These are phyloP conservation scores for Candida adriatica DNA, from an alignment of 805 yeast genomes.

Conservation along the genomic window DNA sequence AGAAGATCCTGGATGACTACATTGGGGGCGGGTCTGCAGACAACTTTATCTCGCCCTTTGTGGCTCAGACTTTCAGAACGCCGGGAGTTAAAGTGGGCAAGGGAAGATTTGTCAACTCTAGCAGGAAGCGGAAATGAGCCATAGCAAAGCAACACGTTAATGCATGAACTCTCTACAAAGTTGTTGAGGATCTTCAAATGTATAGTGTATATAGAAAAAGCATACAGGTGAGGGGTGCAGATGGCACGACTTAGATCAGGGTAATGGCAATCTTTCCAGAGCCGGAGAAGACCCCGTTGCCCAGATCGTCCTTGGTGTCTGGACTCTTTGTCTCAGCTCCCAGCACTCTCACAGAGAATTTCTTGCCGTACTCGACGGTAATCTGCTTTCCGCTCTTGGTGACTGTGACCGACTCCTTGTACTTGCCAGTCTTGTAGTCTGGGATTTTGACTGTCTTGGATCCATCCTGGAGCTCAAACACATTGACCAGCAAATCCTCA, in stretches of 20 bases:
- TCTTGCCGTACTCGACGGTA: conserved; percentile 7
- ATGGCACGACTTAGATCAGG: too few relatives aligned
- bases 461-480: conserved; percentile 14
- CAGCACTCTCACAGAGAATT: conserved; percentile 14
- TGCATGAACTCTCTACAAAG: too few relatives aligned
- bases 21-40: conserved; percentile 93
- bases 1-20: conserved; percentile 80
- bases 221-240: too few relatives aligned
- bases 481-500: conserved; percentile 16
- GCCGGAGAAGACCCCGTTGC: conserved; percentile 8
- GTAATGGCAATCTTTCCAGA: conserved; percentile 5
- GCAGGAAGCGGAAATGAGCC: conserved; percentile 29
- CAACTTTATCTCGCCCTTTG: conserved; percentile 84
- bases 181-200: too few relatives aligned
- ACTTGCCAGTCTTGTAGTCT: conserved; percentile 10
- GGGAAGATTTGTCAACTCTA: conserved; percentile 74
- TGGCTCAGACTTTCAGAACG: conserved; percentile 50
- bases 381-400: conserved; percentile 3
- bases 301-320: conserved; percentile 9
- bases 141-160: too few relatives aligned
- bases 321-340: conserved; percentile 4
- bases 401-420: conserved; percentile 10
- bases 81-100: conserved; percentile 77
- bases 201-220: too few relatives aligned
- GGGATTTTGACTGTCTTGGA: conserved; percentile 16